These are phyloP conservation scores for Globisporangium viniferum DNA, from an alignment of 352 stramenopile genomes.

Conservation along the genomic window DNA sequence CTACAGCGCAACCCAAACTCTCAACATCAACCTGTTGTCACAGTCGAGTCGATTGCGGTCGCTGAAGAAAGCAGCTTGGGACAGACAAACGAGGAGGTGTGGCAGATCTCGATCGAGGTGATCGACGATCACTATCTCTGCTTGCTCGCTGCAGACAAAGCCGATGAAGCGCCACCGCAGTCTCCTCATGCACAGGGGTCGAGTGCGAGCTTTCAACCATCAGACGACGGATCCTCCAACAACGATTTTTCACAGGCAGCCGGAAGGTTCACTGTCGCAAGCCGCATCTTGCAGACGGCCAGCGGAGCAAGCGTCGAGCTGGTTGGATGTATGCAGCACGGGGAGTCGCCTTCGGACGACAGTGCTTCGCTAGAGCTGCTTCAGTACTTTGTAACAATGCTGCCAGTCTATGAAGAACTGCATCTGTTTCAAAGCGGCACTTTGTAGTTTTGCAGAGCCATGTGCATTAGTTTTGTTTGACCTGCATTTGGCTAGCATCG, in stretches of 20 bases:
- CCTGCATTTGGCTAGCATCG: neutral
- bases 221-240: slow-evolving; percentile 12
- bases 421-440: slow-evolving; percentile 27
- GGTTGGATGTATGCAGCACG: slow-evolving; percentile 36
- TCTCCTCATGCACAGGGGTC: neutral
- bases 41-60: slow-evolving; percentile 38
- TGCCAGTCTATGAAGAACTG: slow-evolving; percentile 65
- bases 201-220: neutral
- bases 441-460: slow-evolving; percentile 6
- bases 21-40: slow-evolving; percentile 31
- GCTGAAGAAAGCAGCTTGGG: slow-evolving; percentile 10
- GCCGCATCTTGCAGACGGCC: slow-evolving; percentile 14
- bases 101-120: slow-evolving; percentile 51
- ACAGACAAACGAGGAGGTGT: slow-evolving; percentile 19
- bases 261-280: slow-evolving; percentile 1
- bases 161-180: slow-evolving; percentile 6
- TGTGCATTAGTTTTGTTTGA: neutral
- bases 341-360: slow-evolving; percentile 19
- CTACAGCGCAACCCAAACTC: slow-evolving; percentile 29
- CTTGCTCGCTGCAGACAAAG: slow-evolving; percentile 33
- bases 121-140: slow-evolving; percentile 54
- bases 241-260: neutral
- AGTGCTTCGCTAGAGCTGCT: slow-evolving; percentile 38
- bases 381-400: slow-evolving; percentile 46
- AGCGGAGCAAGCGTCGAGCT: slow-evolving; percentile 34